phyloP scores from a whole-genome alignment of 768 basidiomycete species.

The Tephrocybe sp. region DNA sequence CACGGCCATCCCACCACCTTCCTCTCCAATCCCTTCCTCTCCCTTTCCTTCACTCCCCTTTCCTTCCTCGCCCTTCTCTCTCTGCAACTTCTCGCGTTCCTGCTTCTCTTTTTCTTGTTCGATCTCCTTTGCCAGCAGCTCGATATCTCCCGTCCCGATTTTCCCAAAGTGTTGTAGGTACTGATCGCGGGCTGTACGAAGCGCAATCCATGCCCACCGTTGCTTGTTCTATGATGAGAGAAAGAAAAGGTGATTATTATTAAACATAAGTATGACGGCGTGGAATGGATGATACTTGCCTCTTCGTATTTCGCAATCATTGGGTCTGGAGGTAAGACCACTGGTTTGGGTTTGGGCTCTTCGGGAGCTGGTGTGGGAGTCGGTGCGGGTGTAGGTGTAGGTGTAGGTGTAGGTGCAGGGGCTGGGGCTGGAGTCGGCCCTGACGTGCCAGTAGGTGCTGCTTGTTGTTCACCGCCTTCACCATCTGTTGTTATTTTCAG shows the following conservation, averaged over 20 bases:
- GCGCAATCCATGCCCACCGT: slow-evolving; percentile 76
- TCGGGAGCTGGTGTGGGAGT: slow-evolving; percentile 22
- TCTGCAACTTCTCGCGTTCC: slow-evolving; percentile 35
- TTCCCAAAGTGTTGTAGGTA: slow-evolving; percentile 77
- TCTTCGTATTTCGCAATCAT: slow-evolving; percentile 62
- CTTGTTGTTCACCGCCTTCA: slow-evolving; percentile 23
- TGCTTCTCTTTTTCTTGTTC: slow-evolving; percentile 49
- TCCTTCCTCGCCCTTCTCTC: slow-evolving; percentile 31
- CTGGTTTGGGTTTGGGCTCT: slow-evolving; percentile 17
- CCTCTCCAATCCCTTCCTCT: slow-evolving; percentile 6
- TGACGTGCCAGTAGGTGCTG: slow-evolving; percentile 26
- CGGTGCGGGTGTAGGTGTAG: slow-evolving; percentile 20
- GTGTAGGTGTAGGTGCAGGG: slow-evolving; percentile 24
- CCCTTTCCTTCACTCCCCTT: neutral
- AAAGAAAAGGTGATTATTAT: slow-evolving; percentile 7
- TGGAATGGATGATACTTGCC: slow-evolving; percentile 32
- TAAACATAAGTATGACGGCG: slow-evolving; percentile 2
- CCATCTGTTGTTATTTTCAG: slow-evolving; percentile 24
- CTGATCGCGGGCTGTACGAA: slow-evolving; percentile 72
- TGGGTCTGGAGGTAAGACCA: slow-evolving; percentile 34
- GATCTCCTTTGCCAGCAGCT: slow-evolving; percentile 46
- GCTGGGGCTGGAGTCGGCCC: no score
- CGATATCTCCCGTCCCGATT: slow-evolving; percentile 78
- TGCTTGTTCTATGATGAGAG: slow-evolving; percentile 57
- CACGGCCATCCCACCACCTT: neutral